Percentiles rank a stretch among this genome's conserved stretches.
Conservation (phyloP, 1,139 yeast species). For the Saccharomycopsis hybrid region DNA sequence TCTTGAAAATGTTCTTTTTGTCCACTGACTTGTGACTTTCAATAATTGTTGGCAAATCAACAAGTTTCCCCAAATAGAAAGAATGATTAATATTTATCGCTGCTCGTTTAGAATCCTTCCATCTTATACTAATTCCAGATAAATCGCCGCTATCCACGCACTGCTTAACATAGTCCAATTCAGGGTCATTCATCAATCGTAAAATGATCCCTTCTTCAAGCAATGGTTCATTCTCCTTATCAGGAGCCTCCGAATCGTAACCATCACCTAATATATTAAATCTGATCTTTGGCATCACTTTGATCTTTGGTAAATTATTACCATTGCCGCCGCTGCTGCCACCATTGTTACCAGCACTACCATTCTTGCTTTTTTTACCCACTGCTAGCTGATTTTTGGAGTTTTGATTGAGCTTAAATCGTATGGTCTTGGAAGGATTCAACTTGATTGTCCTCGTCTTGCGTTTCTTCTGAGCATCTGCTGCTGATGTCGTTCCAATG, state of each 20-base stretch:
- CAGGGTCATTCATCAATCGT: constrained; percentile 74
- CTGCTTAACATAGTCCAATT: constrained; percentile 67
- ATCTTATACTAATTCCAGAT: constrained; percentile 64
- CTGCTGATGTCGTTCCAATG: background rate
- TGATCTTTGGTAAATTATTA: constrained; percentile 21
- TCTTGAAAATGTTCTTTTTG: constrained; percentile 79
- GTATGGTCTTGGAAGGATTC: background rate
- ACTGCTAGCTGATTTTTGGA: too few relatives aligned
- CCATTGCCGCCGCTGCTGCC: background rate
- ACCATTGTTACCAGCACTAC: background rate
- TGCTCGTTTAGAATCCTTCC: constrained; percentile 78
- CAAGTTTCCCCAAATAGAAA: constrained; percentile 73
- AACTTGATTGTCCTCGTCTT: background rate
- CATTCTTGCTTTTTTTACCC: too few relatives aligned
- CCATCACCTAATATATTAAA: constrained; percentile 92
- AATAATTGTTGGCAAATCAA: constrained; percentile 85
- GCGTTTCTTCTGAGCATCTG: background rate
- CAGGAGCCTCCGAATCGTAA: constrained; percentile 96
- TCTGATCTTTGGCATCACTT: constrained; percentile 38
- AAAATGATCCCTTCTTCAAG: constrained; percentile 80
- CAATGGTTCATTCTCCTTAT: constrained; percentile 89
- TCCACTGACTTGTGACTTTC: constrained; percentile 90
- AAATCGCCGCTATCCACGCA: constrained; percentile 79
- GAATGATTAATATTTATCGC: constrained; percentile 48
- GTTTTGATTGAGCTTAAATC: background rate